These are phyloP conservation scores for Punctularia strigosozonata DNA, from an alignment of 768 basidiomycete species.

Conservation along the genomic window DNA sequence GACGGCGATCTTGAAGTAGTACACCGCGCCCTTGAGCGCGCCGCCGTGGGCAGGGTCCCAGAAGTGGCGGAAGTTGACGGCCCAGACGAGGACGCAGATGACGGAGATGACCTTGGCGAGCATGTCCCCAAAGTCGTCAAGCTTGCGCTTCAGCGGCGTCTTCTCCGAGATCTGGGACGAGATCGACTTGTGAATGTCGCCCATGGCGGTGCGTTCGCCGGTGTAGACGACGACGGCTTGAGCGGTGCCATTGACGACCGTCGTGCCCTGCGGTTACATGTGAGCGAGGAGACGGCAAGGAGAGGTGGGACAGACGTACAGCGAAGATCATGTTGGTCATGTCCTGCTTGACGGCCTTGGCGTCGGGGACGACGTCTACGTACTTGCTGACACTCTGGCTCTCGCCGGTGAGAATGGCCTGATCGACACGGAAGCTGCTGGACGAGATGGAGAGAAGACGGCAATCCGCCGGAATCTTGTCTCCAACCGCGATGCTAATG, in stretches of 20 bases:
- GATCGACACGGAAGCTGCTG: slow-evolving; percentile 89
- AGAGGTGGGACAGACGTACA: slow-evolving; percentile 28
- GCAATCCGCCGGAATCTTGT: slow-evolving; percentile 94
- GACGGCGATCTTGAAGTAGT: slow-evolving; percentile 99
- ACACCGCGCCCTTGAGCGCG: slow-evolving; percentile 84
- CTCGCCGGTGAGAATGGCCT: slow-evolving; percentile 95
- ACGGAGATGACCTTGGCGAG: slow-evolving; percentile 96
- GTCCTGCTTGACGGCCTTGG: slow-evolving; percentile 88
- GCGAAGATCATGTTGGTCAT: slow-evolving; percentile 96
- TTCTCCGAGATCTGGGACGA: slow-evolving; percentile 88
- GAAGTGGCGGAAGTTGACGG: slow-evolving; percentile 95
- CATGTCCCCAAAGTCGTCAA: slow-evolving; percentile 97
- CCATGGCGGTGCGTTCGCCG: slow-evolving; percentile 83
- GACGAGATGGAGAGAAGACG: slow-evolving; percentile 82
- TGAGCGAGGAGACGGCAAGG: neutral
- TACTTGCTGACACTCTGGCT: slow-evolving; percentile 82
- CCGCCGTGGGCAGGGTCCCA: slow-evolving; percentile 92
- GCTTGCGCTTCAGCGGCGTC: slow-evolving; percentile 92
- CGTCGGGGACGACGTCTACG: slow-evolving; percentile 53
- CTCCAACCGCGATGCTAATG: slow-evolving; percentile 81
- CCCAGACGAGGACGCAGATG: slow-evolving; percentile 95
- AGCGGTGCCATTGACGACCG: slow-evolving; percentile 88
- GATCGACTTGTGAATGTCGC: slow-evolving; percentile 96
- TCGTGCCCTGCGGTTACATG: slow-evolving; percentile 64
- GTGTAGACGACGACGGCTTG: slow-evolving; percentile 82